phyloP scores from a whole-genome alignment of 305 asterid genomes.

The Solanum hybrid region DNA sequence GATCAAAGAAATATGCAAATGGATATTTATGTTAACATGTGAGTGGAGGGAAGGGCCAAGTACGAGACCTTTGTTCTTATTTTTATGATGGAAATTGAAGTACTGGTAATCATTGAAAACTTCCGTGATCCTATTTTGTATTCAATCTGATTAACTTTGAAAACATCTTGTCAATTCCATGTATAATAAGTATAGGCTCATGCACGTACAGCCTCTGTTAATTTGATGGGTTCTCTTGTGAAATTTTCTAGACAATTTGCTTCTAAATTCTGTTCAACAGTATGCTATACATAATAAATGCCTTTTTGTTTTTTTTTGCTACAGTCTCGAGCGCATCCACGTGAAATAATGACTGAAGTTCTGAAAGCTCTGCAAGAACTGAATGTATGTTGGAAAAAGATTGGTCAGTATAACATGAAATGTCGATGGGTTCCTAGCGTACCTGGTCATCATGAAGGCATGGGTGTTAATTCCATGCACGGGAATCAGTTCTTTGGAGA shows the following conservation, averaged over 20 bases:
- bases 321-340: conserved; percentile 92
- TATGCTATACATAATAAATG: neutral
- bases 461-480: conserved; percentile 34
- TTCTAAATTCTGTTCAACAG: neutral
- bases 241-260: neutral
- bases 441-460: conserved; percentile 42
- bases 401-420: conserved; percentile 91
- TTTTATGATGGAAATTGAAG: neutral
- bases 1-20: neutral
- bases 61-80: neutral
- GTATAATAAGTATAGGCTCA: neutral
- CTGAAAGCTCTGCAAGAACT: conserved; percentile 80
- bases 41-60: neutral
- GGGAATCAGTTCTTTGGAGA: conserved; percentile 41
- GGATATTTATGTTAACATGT: neutral
- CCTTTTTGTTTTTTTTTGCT: conserved; percentile 6
- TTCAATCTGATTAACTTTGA: neutral
- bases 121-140: neutral
- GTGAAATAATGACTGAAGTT: conserved; percentile 91
- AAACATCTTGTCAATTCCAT: neutral
- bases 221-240: neutral
- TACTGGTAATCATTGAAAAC: neutral
- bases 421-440: conserved; percentile 65
- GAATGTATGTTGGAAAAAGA: conserved; percentile 80
- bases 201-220: neutral